Conservation (phyloP, 805 yeast genomes). For the Nadsonia fulvescens region DNA sequence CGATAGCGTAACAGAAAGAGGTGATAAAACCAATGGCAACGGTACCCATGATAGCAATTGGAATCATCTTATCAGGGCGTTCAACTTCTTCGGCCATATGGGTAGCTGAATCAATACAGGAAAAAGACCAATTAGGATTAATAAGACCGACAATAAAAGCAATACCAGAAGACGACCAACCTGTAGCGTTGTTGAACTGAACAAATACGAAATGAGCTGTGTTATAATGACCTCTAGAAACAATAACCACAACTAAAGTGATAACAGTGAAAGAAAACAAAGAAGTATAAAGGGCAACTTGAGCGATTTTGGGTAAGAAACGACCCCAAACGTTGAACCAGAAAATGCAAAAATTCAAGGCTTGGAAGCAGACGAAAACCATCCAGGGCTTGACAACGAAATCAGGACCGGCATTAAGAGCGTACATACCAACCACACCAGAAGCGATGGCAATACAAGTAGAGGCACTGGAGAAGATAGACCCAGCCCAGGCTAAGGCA, state of each 20-base stretch:
- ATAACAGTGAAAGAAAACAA: slow-evolving; percentile 34
- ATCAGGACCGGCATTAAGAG: slow-evolving; percentile 21
- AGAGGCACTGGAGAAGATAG: slow-evolving; percentile 44
- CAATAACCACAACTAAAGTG: slow-evolving; percentile 33
- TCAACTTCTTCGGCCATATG: slow-evolving; percentile 53
- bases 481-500: slow-evolving; percentile 43
- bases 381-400: slow-evolving; percentile 17
- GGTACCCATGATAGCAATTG: slow-evolving; percentile 42
- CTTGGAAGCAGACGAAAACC: slow-evolving; percentile 14
- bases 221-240: slow-evolving; percentile 35
- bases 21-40: slow-evolving; percentile 52
- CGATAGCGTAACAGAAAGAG: slow-evolving; percentile 16
- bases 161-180: slow-evolving; percentile 40
- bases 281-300: slow-evolving; percentile 32
- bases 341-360: slow-evolving; percentile 10
- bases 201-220: slow-evolving; percentile 34
- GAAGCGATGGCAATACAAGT: slow-evolving; percentile 36
- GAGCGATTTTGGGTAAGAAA: slow-evolving; percentile 31
- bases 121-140: slow-evolving; percentile 53
- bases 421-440: slow-evolving; percentile 32
- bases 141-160: slow-evolving; percentile 55
- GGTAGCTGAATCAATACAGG: slow-evolving; percentile 52
- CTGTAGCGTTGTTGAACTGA: slow-evolving; percentile 35
- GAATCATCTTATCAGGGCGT: slow-evolving; percentile 40
- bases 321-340: slow-evolving; percentile 11